Base-by-base conservation (phyloP, 345 rosid genomes). In the Linum trigynum region DNA sequence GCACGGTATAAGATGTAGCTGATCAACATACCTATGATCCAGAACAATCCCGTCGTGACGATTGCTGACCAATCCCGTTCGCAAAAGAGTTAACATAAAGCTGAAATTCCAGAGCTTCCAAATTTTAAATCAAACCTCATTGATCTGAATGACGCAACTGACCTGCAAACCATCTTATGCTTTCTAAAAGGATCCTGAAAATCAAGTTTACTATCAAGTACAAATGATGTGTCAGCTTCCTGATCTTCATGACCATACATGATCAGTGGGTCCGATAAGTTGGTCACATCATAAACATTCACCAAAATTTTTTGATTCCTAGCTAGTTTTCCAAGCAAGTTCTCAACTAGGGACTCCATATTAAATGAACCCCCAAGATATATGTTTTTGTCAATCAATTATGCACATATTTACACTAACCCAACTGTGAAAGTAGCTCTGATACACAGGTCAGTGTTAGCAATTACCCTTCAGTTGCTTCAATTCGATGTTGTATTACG, bases 321-420 rank as follows among this genome's bases (percentile, higher is more conserved):
- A 38, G 90, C 97, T 72, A 92, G 98, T 73, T 90, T 97, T 62
- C 98, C 90, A 15, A 92, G 98, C 67, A 92, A 78, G 80, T 90
- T 88, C 81, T 92, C 98, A 59, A 92, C 97, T 2, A 92, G 97
- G 76, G 98, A 92, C 84, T 92, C 98, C 3, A 92, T 94, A 76
- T 92, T 97, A 78, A 92, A 92, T 64, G 98, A 91, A 50, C 98
- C 98, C 67, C 98, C 98, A 51, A 92, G 86, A 78, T 90, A 92
- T 77, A 96, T 92, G 83, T 63, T 69, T 73, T 65, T 61, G 68
- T 38, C 65, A 39, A 63, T 65, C 69, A 74, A 45, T 50, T 7
- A 45, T 61, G 59, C 39, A 37, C n/a, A n/a, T n/a, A n/a, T n/a
- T n/a, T n/a, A n/a, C 61, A 62, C 14, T 0, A 9, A 40, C 42